Conservation (phyloP, 2,329 filamentous ascomycete genomes). For the Mycogone perniciosa region DNA sequence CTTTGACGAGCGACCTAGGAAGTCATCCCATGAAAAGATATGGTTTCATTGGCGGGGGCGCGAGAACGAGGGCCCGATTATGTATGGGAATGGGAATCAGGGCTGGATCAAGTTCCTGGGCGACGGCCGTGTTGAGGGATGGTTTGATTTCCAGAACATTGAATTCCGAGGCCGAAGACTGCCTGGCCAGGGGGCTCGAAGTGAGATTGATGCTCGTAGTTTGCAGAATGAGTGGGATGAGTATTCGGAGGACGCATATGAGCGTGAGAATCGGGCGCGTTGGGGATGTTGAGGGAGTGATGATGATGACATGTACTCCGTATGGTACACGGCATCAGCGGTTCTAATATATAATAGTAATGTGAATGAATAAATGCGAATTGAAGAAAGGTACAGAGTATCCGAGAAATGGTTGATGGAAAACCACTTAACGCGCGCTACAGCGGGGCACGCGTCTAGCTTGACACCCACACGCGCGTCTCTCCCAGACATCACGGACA, state of each 20-base stretch:
- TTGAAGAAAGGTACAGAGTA: neutral
- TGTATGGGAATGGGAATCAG: conserved; percentile 20
- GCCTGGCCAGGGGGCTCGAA: conserved; percentile 24
- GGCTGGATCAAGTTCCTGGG: conserved; percentile 34
- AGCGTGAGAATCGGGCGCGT: conserved; percentile 19
- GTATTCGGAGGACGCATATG: conserved; percentile 25
- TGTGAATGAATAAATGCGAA: neutral
- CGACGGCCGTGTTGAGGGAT: conserved; percentile 29
- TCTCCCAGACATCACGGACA: conserved; percentile 9
- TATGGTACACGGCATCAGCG: no score
- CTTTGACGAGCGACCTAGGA: conserved; percentile 29
- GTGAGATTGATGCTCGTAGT: conserved; percentile 19
- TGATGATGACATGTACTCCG: no score
- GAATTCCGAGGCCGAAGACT: conserved; percentile 22
- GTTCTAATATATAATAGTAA: no score
- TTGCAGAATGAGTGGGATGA: conserved; percentile 24
- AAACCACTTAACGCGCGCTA: conserved; percentile 25
- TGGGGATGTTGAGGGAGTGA: conserved; percentile 16
- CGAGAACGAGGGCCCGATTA: conserved; percentile 23
- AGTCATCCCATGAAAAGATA: conserved; percentile 23
- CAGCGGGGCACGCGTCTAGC: conserved; percentile 22
- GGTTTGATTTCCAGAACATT: conserved; percentile 22
- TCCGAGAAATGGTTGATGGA: neutral
- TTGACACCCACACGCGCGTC: conserved; percentile 15
- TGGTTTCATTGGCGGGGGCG: conserved; percentile 32